Percentiles rank a stretch among this genome's conserved stretches.
phyloP scores from a whole-genome alignment of 1,284 basidiomycete genomes.

The Malassezia cuniculi region DNA sequence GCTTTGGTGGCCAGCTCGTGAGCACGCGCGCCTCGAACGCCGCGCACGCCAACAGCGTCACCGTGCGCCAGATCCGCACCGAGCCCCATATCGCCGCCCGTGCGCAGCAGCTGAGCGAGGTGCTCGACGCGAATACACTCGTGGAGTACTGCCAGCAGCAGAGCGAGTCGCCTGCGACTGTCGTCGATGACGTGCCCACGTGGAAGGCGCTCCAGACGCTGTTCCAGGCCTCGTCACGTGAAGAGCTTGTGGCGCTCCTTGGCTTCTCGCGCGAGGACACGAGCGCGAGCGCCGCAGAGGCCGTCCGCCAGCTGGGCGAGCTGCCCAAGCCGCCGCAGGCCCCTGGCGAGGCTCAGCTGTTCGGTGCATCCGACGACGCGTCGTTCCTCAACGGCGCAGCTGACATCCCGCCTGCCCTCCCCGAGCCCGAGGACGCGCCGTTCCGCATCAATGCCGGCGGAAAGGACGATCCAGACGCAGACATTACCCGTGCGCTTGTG shows the following conservation, averaged over 20 bases:
- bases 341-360: background rate
- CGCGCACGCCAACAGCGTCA: conserved; percentile 43
- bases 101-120: conserved; percentile 59
- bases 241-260: conserved; percentile 77
- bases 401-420: conserved; percentile 2
- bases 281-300: conserved; percentile 63
- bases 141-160: conserved; percentile 38
- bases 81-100: conserved; percentile 67
- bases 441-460: conserved; percentile 85
- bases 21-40: conserved; percentile 48
- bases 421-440: conserved; percentile 49
- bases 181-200: conserved; percentile 46
- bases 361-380: background rate
- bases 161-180: conserved; percentile 37
- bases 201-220: conserved; percentile 84
- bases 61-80: conserved; percentile 51
- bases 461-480: conserved; percentile 71
- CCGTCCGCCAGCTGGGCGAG: conserved; percentile 57
- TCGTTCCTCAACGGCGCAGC: too few relatives aligned
- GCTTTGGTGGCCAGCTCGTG: conserved; percentile 76
- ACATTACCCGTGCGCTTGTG: conserved; percentile 84
- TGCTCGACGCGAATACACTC: conserved; percentile 51
- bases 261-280: conserved; percentile 87
- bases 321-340: conserved; percentile 40
- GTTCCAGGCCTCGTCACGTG: conserved; percentile 74